Percentiles rank a stretch among this genome's conserved stretches.
These are phyloP conservation scores for Daldinia sp. DNA, from an alignment of 2,329 filamentous ascomycete genomes.

Conservation along the genomic window DNA sequence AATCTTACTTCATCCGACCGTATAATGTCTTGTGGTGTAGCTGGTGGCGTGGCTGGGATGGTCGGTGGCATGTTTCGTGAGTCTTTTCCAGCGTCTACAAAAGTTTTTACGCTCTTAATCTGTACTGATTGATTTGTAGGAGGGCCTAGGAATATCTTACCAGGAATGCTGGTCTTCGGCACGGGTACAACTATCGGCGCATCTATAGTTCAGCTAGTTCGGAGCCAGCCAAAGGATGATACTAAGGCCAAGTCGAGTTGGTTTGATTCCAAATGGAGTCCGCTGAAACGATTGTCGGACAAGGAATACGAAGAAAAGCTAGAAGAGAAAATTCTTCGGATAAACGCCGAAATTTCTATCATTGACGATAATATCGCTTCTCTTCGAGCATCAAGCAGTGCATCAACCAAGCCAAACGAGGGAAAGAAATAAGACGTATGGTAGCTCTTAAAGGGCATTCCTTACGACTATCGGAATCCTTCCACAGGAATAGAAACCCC, in stretches of 20 bases:
- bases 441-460: conserved; percentile 1
- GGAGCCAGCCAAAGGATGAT: conserved; percentile 19
- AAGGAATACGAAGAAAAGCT: conserved; percentile 76
- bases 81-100: conserved; percentile 40
- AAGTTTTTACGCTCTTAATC: conserved; percentile 7
- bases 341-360: conserved; percentile 80
- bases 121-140: conserved; percentile 48
- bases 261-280: conserved; percentile 74
- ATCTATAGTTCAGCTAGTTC: conserved; percentile 39
- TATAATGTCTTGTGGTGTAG: conserved; percentile 71
- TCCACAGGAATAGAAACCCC: neutral
- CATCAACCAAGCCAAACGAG: conserved; percentile 7
- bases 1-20: conserved; percentile 66
- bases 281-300: conserved; percentile 73
- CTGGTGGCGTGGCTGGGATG: conserved; percentile 74
- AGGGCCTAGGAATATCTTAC: conserved; percentile 61
- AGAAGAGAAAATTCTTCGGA: conserved; percentile 72
- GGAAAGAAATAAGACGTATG: conserved; percentile 1
- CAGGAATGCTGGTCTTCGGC: conserved; percentile 59
- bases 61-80: conserved; percentile 64
- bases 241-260: conserved; percentile 42
- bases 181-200: conserved; percentile 51
- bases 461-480: neutral
- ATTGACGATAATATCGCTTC: conserved; percentile 77
- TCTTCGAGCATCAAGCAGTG: conserved; percentile 41